Evolutionary conservation across 108 stramenopile genomes (phyloP).

Genomic region (Cyclotella baltica): DNA sequence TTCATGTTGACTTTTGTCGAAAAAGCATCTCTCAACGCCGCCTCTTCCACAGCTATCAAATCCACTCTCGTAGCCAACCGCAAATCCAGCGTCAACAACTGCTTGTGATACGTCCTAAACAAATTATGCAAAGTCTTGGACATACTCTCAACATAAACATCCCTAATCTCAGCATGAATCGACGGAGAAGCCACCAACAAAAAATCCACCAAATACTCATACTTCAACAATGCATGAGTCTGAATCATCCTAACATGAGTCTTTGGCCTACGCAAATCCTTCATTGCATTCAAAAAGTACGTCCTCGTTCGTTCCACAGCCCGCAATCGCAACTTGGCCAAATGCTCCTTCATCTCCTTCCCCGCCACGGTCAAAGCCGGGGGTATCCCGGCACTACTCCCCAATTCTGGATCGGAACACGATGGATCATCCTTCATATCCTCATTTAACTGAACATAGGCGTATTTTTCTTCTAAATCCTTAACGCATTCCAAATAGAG

Average conservation of each 20-base stretch:
- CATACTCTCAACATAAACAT: slow-evolving; percentile 95
- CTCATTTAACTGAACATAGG: slow-evolving; percentile 72
- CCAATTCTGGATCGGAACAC: slow-evolving; percentile 59
- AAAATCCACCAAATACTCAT: slow-evolving; percentile 90
- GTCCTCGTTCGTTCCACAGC: slow-evolving; percentile 90
- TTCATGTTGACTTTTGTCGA: slow-evolving; percentile 88
- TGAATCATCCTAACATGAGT: slow-evolving; percentile 98
- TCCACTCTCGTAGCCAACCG: slow-evolving; percentile 89
- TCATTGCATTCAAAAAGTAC: slow-evolving; percentile 90
- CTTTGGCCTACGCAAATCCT: slow-evolving; percentile 75
- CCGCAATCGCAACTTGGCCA: slow-evolving; percentile 84
- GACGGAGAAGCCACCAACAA: slow-evolving; percentile 86
- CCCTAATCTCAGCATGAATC: slow-evolving; percentile 90
- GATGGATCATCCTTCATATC: slow-evolving; percentile 37
- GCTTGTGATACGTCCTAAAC: slow-evolving; percentile 96
- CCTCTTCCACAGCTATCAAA: slow-evolving; percentile 96
- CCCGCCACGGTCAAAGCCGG: slow-evolving; percentile 91
- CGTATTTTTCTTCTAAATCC: slow-evolving; percentile 88
- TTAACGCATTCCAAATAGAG: slow-evolving; percentile 89
- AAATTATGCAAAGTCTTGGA: slow-evolving; percentile 89
- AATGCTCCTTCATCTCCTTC: slow-evolving; percentile 89
- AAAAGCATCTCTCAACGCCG: slow-evolving; percentile 85
- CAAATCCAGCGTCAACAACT: slow-evolving; percentile 91
- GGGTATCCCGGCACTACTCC: slow-evolving; percentile 59
- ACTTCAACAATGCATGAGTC: slow-evolving; percentile 90